Evolutionary conservation across 78 protist genomes (phyloP), one percentile per base, ranked within the genome.

Genomic region (Anaeramoeba ignava): DNA sequence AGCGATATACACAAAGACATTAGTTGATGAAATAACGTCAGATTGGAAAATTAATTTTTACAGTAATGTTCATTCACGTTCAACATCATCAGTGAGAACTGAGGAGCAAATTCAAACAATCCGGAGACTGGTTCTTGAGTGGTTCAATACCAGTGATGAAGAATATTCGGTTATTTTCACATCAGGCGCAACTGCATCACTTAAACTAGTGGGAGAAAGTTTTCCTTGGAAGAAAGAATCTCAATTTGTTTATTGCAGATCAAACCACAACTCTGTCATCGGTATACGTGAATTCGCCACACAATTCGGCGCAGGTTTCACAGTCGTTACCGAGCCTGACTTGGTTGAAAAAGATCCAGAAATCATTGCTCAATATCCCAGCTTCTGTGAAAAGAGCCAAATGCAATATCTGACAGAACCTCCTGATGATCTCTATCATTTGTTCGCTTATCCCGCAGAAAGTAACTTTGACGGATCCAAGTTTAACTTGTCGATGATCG

Each of bases 111-210:
- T 67, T n/a, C 36, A 1, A 33, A 73, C 0, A 40, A 2, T 85
- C 8, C 34, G 96, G 54, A 84, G 82, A 23, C 73, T 2, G 33
- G 54, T 93, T 8, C 33, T 92, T 8, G 8, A 34, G 0, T 82
- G 39, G 33, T 91, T 92, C 42, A 81, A 88, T 42, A 88, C 95
- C n/a, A 81, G 86, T 2, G 40, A 79, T 27, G 39, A 81, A 73
- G 86, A 92, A 39, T 91, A 92, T 73, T 40, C 90, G 33, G 95
- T 92, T 23, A 82, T 93, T 23, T 93, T 93, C 82, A 93, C 96
- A 31, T 78, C 91, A 3, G 96, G 91, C 39, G 33, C 92, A 42
- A 93, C 96, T 2, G 94, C 87, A 38, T 68, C 87, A 31, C 37
- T 93, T 36, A 88, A 91, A 83, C 41, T 84, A 33, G 90, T 93